Evolutionary conservation across 441 rosid genomes (phyloP), one percentile per base, ranked within the genome.

Genomic region (Pelargonium cotyledonis): DNA sequence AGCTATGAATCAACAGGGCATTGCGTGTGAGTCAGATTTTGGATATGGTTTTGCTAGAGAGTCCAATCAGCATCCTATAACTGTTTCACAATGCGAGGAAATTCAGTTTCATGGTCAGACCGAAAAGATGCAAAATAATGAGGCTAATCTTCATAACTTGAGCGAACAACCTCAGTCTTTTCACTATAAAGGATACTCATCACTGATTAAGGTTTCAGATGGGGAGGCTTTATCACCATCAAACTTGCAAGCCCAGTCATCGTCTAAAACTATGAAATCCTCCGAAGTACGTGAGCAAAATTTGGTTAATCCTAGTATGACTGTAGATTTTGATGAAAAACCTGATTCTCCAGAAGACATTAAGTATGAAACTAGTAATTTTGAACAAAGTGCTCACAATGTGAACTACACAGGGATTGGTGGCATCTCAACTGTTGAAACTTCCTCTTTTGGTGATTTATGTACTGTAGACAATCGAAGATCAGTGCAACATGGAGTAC

Each of bases 51-150:
- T 61, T 26, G 11, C 65, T 26, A 61, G 64, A 60, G 64, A 60
- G 64, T 60, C 64, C 11, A 60, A 9, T 29, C 65, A 21, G 65
- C 35, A 21, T 10, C 40, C 21, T 61, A 12, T 15, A 61, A 61
- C n/a, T 61, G 65, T 38, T 61, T 61, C 65, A 61, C 12, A 61
- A 61, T 11, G 35, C 9, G 65, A 61, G 65, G 40, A 61, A 61
- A 10, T 61, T 61, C 35, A 26, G 29, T 19, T 19, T 19, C 29
- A 21, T 26, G 10, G 3, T 21, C 38, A 61, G 35, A 21, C 8
- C 1, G 35, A 9, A 21, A 61, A 23, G 21, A 10, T 61, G 35
- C 38, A 29, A 18, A 29, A 9, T 11, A 29, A 26, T 61, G 40
- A 29, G 11, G 40, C 15, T 19, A 61, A 29, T 29, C 21, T 21